Conservation (phyloP, 495 filamentous ascomycete species). For the Cercophora scortea region DNA sequence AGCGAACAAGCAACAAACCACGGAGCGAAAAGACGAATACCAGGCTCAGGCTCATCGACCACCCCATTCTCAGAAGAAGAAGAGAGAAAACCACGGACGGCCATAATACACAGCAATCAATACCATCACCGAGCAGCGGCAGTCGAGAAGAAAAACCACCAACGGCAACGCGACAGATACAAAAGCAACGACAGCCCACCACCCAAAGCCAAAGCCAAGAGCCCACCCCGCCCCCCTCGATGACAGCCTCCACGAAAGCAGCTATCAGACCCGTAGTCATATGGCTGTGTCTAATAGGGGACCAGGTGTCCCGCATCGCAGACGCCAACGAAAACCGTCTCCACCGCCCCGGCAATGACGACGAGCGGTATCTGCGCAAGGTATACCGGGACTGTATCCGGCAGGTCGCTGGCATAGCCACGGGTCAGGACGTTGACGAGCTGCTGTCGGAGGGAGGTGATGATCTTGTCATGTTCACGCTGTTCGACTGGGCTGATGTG, state of each 20-base stretch:
- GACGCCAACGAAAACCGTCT: slow-evolving; percentile 5
- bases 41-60: too few relatives aligned
- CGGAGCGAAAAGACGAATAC: neutral
- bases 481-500: slow-evolving; percentile 8
- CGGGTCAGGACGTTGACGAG: neutral
- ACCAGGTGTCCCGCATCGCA: slow-evolving; percentile 6
- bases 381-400: slow-evolving; percentile 9
- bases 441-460: slow-evolving; percentile 2
- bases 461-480: slow-evolving; percentile 6
- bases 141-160: neutral
- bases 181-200: neutral
- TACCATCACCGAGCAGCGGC: too few relatives aligned
- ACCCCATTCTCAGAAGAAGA: too few relatives aligned
- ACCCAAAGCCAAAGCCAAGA: neutral
- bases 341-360: neutral
- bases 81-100: too few relatives aligned
- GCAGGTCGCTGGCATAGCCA: neutral
- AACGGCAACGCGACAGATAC: neutral
- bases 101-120: too few relatives aligned
- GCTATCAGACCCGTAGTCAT: slow-evolving; percentile 7
- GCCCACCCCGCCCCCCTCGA: neutral
- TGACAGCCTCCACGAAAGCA: neutral
- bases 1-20: neutral
- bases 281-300: slow-evolving; percentile 12
- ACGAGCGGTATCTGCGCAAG: slow-evolving; percentile 6